Conservation (phyloP, 2,329 filamentous ascomycete species). For the Colletotrichum sp. region DNA sequence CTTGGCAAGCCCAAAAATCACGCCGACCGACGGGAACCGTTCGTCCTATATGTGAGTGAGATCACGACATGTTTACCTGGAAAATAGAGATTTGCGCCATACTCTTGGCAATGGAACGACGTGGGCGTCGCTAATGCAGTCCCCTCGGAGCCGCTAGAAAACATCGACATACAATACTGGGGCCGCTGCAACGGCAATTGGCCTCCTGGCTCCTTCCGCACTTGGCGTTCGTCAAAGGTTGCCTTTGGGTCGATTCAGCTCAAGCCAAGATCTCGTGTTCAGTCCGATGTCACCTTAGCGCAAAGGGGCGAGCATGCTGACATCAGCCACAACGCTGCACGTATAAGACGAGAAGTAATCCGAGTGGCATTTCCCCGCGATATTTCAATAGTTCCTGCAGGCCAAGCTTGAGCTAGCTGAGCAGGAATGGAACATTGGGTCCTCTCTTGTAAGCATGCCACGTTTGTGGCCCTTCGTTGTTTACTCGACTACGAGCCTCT, state of each 20-base stretch:
- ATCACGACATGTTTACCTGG: not conserved
- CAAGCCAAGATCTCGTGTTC: not conserved
- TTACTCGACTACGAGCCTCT: not conserved
- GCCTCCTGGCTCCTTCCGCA: not conserved
- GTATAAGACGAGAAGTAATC: not conserved
- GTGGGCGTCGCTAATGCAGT: constrained; percentile 5
- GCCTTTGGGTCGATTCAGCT: not conserved
- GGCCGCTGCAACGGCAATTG: constrained; percentile 1
- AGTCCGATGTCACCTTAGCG: not conserved
- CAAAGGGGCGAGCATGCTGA: not conserved
- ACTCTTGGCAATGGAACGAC: not conserved
- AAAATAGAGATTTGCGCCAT: not conserved
- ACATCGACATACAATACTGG: not conserved
- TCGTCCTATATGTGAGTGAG: constrained; percentile 5
- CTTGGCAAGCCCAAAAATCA: not conserved
- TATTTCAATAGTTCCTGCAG: not conserved
- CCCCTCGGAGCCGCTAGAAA: constrained; percentile 7
- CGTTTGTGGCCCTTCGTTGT: not conserved
- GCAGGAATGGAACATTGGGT: not conserved
- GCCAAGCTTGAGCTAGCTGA: not conserved
- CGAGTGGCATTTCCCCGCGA: not conserved
- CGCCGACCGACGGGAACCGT: not conserved
- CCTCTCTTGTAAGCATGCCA: not conserved
- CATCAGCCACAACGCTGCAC: not conserved
- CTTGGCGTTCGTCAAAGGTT: constrained; percentile 5